These are phyloP conservation scores for Talaromyces trachyspermus DNA, from an alignment of 495 filamentous ascomycete species.

Conservation along the genomic window DNA sequence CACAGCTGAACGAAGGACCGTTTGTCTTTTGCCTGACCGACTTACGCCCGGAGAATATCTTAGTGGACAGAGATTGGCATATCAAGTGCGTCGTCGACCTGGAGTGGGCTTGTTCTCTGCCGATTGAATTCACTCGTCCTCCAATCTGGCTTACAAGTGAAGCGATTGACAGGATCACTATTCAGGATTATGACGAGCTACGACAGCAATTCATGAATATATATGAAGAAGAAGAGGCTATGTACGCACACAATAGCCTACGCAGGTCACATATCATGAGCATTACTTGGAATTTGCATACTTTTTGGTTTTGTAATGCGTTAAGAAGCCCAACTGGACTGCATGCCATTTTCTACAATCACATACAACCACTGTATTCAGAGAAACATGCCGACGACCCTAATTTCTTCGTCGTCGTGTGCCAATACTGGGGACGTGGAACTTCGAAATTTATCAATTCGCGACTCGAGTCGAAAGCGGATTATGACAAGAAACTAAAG, in stretches of 20 bases:
- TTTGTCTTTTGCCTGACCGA: slow-evolving; percentile 22
- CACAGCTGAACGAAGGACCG: slow-evolving; percentile 17
- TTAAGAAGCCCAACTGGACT: too few relatives aligned
- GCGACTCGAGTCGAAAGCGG: background rate
- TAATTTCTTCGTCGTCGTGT: background rate
- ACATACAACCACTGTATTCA: too few relatives aligned
- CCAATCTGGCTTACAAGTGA: slow-evolving; percentile 21
- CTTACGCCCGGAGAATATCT: slow-evolving; percentile 28
- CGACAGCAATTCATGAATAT: slow-evolving; percentile 9
- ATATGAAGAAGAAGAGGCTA: too few relatives aligned
- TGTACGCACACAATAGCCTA: too few relatives aligned
- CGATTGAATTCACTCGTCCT: slow-evolving; percentile 18
- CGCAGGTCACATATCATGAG: too few relatives aligned
- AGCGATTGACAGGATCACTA: slow-evolving; percentile 17
- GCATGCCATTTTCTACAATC: too few relatives aligned
- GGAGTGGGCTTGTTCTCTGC: slow-evolving; percentile 28
- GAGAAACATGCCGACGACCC: background rate
- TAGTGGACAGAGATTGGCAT: slow-evolving; percentile 28
- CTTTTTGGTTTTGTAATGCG: too few relatives aligned
- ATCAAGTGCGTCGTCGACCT: slow-evolving; percentile 25
- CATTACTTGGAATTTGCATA: too few relatives aligned
- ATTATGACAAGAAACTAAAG: background rate
- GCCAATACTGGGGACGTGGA: background rate
- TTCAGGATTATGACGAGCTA: slow-evolving; percentile 1
- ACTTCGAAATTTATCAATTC: background rate